phyloP scores from a whole-genome alignment of 345 rosid genomes.

The Corymbia maculata region DNA sequence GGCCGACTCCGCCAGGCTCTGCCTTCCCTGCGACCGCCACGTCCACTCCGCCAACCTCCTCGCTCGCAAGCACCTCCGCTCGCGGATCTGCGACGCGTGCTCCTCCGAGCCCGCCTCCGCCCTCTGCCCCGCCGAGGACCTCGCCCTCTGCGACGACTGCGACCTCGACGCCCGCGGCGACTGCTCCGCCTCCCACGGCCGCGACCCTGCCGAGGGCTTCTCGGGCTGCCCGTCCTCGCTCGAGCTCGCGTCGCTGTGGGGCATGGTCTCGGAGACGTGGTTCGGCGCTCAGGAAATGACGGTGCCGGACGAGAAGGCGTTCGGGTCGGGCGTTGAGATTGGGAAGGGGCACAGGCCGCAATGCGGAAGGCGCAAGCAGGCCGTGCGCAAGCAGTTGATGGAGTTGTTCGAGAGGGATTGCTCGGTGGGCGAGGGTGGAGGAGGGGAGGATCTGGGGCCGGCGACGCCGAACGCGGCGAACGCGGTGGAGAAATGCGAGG shows the following conservation, averaged over 20 bases:
- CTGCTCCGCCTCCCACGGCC: neutral
- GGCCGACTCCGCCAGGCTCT: constrained; percentile 85
- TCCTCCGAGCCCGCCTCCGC: constrained; percentile 36
- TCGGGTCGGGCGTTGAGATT: neutral
- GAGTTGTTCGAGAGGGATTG: constrained; percentile 39
- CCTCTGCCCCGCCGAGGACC: constrained; percentile 11
- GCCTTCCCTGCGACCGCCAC: constrained; percentile 79
- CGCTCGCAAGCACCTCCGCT: constrained; percentile 71
- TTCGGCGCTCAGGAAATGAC: neutral
- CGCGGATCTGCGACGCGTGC: constrained; percentile 87
- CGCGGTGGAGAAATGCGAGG: neutral
- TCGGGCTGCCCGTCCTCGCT: constrained; percentile 24
- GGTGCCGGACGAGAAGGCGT: neutral
- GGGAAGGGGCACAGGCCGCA: constrained; percentile 17
- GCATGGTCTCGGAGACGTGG: constrained; percentile 6
- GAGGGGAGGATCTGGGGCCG: neutral
- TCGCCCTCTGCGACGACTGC: constrained; percentile 24
- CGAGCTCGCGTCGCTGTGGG: constrained; percentile 16
- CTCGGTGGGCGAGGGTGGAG: neutral
- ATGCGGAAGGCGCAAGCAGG: constrained; percentile 48
- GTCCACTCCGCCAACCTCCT: constrained; percentile 87
- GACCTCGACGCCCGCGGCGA: constrained; percentile 10
- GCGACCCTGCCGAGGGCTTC: constrained; percentile 20
- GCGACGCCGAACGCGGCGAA: neutral
- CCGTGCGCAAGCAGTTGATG: constrained; percentile 49